Base-by-base conservation (phyloP, 257 asterid species). In the Solanum chiquidenum region DNA sequence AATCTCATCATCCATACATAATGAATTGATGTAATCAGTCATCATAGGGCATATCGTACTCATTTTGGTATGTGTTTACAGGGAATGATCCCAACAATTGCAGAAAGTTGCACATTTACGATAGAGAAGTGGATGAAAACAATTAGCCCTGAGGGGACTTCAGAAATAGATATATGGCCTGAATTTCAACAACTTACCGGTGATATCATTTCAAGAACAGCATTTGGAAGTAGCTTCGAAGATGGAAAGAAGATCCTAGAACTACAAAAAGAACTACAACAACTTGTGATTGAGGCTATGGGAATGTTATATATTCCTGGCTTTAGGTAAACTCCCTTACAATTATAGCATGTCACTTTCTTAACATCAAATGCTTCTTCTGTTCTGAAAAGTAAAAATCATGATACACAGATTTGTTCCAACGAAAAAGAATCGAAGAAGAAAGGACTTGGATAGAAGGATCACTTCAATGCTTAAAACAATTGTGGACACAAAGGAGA, bases 151-250 rank as follows among this genome's bases (percentile, higher is more conserved):
- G 87, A 52, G 69, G 93, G 87, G 73, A 88, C 90, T 66, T 73
- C 87, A 69, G 94, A 93, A 88, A 86, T 92, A 60, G 95, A 93
- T 83, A 87, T 92, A 52, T 91, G 93, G 93, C 92, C 93, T 4
- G 93, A 89, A 35, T 87, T 93, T 87, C 93, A 90, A 75, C 90
- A 86, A 10, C 88, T 92, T 73, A 89, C 93, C 1, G 89, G 90
- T 62, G 92, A 90, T 88, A 64, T 89, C 23, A 92, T 93, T 71
- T 92, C 96, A 13, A 84, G 88, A 89, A 90, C 94, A 87, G 91
- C 92, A 35, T 93, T 93, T 80, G 94, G 95, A 58, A 90, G 93
- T 87, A 90, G 83, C 87, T 91, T 71, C 7, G 87, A 92, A 71
- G 90, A 91, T 35, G 93, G 95, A 68, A 91, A 86, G 27, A 89